Conservation (phyloP, 176 grass and related monocot genomes). For the Carex scoparia region DNA sequence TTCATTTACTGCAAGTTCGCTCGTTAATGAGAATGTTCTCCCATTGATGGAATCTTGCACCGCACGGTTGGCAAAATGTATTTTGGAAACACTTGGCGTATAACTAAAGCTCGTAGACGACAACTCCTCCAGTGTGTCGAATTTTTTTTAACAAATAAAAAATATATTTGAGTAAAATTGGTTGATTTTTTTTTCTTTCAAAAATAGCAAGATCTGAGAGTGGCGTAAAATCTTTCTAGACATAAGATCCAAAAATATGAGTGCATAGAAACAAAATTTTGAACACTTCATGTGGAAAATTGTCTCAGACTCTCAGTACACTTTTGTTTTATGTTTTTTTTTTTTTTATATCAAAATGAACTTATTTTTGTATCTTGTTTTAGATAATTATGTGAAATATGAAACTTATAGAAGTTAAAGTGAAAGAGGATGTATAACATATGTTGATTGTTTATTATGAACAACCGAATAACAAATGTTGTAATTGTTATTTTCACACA, state of each 20-base stretch:
- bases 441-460: not conserved
- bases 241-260: too few relatives aligned
- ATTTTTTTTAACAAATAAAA: too few relatives aligned
- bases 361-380: not conserved
- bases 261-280: too few relatives aligned
- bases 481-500: too few relatives aligned
- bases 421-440: not conserved
- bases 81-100: not conserved
- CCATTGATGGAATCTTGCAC: conserved; percentile 10
- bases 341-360: not conserved
- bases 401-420: not conserved
- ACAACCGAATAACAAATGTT: not conserved
- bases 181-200: too few relatives aligned
- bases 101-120: not conserved
- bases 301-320: too few relatives aligned
- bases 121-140: not conserved
- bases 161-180: too few relatives aligned
- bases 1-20: conserved; percentile 10
- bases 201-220: too few relatives aligned
- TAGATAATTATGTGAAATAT: not conserved
- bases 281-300: too few relatives aligned
- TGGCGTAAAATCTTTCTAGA: too few relatives aligned
- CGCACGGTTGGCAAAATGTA: conserved; percentile 9
- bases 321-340: not conserved
- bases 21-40: conserved; percentile 21